Evolutionary conservation across 371 early-diverging fungal species (phyloP).

Genomic region (Mortierella sp.): DNA sequence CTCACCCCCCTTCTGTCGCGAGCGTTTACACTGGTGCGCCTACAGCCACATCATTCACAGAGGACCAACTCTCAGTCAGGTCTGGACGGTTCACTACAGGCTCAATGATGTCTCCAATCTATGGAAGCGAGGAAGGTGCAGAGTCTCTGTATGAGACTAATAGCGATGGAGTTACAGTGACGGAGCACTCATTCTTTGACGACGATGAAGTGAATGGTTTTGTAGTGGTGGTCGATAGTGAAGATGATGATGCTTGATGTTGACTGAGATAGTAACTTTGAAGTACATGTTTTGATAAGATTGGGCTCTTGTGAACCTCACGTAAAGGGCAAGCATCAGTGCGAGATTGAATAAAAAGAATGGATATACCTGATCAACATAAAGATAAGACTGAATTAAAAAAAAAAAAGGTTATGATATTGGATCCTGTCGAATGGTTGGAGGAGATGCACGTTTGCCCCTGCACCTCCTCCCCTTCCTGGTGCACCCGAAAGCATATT

Average conservation of each 20-base stretch:
- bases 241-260: neutral
- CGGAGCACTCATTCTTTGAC: neutral
- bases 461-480: too few relatives aligned
- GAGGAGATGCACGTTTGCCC: too few relatives aligned
- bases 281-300: neutral
- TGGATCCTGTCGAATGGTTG: too few relatives aligned
- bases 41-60: slow-evolving; percentile 16
- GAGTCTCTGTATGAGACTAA: neutral
- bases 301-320: neutral
- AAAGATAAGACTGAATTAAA: too few relatives aligned
- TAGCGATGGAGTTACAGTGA: neutral
- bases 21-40: neutral
- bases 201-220: slow-evolving; percentile 1
- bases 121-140: neutral
- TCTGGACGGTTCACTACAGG: slow-evolving; percentile 16
- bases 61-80: slow-evolving; percentile 31
- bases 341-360: too few relatives aligned
- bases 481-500: too few relatives aligned
- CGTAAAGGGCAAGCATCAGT: neutral
- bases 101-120: neutral
- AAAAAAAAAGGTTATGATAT: too few relatives aligned
- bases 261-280: too few relatives aligned
- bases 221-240: slow-evolving; percentile 13
- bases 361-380: too few relatives aligned
- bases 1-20: neutral